phyloP scores from a whole-genome alignment of 345 rosid genomes.

The Eutrema japonicum region DNA sequence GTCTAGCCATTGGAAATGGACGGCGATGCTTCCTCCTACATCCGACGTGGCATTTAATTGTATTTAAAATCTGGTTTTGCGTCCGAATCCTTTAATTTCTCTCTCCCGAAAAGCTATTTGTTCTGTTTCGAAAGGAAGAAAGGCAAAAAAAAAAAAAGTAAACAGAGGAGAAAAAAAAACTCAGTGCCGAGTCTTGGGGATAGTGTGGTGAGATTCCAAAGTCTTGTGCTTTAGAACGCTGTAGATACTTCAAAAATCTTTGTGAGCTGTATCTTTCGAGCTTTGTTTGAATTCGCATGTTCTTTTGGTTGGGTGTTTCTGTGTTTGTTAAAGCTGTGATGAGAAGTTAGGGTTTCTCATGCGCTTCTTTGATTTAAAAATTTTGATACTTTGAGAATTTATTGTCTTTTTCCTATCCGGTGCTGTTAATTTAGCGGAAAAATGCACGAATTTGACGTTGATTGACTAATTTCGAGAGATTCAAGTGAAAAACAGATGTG shows the following conservation, averaged over 20 bases:
- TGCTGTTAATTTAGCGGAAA: background rate
- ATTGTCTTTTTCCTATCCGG: background rate
- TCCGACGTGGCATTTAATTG: slow-evolving; percentile 63
- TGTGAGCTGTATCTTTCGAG: slow-evolving; percentile 11
- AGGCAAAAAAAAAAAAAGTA: slow-evolving; percentile 1
- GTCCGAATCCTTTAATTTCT: slow-evolving; percentile 52
- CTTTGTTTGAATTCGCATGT: slow-evolving; percentile 25
- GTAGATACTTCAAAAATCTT: background rate
- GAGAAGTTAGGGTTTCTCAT: slow-evolving; percentile 43
- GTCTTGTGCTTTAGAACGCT: slow-evolving; percentile 31
- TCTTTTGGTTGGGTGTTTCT: background rate
- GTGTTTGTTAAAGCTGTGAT: slow-evolving; percentile 7
- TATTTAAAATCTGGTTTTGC: slow-evolving; percentile 62
- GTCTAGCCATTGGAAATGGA: background rate
- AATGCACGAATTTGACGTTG: slow-evolving; percentile 14
- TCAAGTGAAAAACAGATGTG: background rate
- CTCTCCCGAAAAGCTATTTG: slow-evolving; percentile 54
- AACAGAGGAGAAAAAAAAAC: slow-evolving; percentile 14
- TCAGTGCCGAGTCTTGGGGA: slow-evolving; percentile 39
- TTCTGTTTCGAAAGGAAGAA: slow-evolving; percentile 34
- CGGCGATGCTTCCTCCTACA: background rate
- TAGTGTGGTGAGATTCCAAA: slow-evolving; percentile 41
- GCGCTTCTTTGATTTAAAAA: background rate
- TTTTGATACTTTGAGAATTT: slow-evolving; percentile 6
- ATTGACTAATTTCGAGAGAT: slow-evolving; percentile 11